Base-by-base conservation (phyloP, 441 rosid species). In the Euphorbia celastroides region DNA sequence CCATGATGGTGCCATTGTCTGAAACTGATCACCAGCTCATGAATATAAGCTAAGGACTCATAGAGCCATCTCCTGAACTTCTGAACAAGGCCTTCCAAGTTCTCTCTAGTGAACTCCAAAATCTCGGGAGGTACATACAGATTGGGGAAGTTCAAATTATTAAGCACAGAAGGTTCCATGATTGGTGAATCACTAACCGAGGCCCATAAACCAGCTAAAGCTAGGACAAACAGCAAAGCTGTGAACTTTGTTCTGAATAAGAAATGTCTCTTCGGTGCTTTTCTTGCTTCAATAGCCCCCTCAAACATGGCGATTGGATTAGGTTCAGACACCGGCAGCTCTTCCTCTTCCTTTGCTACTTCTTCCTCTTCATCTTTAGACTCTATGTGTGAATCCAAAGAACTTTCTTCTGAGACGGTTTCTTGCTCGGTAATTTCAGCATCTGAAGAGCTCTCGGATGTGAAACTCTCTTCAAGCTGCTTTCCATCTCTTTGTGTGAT, bases 401-500 rank as follows among this genome's bases (percentile, higher is more conserved):
- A 28, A 57, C 38, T 57, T 57, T 57, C 80, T 42, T 75, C 85
- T 20, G 76, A 75, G n/a, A 59, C 65, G 19, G 69, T 69, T 75
- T 81, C 88, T 16, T 73, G 72, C 57, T 71, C 85, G 55, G 80
- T 75, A 44, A 71, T 67, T 62, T 90, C 96, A 72, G 81, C 60
- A 8, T 87, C 96, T 11, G 85, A 78, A 26, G 72, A 79, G 70
- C 77, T 77, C 61, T 85, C 93, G 7, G 85, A 79, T 44, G 64
- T 65, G 54, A 86, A 82, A 65, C 78, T 68, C 62, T 83, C 86
- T 31, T 81, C 88, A 2, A 87, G 89, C 77, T 77, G 78, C 72
- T 72, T 72, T 46, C 83, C 72, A 19, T 74, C 83, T 57, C 70
- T 69, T 62, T 74, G 81, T 46, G 72, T 73, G 28, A 73, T 74